Conservation (phyloP, 2,329 filamentous ascomycete genomes). For the Fusarium phyllophilum region DNA sequence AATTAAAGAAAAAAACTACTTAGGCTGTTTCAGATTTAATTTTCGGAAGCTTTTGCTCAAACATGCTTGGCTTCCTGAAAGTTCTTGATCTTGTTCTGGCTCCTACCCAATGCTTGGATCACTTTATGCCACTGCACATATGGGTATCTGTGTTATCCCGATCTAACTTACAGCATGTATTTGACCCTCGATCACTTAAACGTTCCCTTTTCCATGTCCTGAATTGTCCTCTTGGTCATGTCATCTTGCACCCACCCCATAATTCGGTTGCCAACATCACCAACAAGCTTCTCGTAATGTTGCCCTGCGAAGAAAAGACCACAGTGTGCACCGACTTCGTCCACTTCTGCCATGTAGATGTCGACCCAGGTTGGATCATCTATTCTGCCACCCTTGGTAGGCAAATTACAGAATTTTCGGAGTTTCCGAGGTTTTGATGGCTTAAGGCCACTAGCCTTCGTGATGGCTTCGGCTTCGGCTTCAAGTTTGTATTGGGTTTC, state of each 20-base stretch:
- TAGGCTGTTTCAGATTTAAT: not conserved
- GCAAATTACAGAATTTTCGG: constrained; percentile 83
- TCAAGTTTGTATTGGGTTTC: not conserved
- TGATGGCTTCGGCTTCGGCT: constrained; percentile 16
- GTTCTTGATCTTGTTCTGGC: not conserved
- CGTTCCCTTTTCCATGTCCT: constrained; percentile 38
- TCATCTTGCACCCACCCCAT: constrained; percentile 76
- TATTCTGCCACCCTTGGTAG: constrained; percentile 62
- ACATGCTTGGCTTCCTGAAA: not conserved
- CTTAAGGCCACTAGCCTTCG: constrained; percentile 20
- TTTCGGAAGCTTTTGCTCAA: not conserved
- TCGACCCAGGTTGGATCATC: constrained; percentile 79
- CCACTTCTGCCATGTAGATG: constrained; percentile 83
- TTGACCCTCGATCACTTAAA: not conserved
- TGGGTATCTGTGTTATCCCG: constrained; percentile 6
- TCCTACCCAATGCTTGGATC: not conserved
- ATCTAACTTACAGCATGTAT: not conserved
- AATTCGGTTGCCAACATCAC: constrained; percentile 74
- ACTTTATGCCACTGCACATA: not conserved
- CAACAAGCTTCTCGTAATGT: constrained; percentile 81
- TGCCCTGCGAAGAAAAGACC: constrained; percentile 79
- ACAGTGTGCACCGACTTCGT: constrained; percentile 87
- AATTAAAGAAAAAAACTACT: not conserved
- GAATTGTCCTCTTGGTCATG: constrained; percentile 54
- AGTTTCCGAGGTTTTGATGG: constrained; percentile 60